These are phyloP conservation scores for Taphrina sp. DNA, from an alignment of 1,139 yeast species.

Conservation along the genomic window DNA sequence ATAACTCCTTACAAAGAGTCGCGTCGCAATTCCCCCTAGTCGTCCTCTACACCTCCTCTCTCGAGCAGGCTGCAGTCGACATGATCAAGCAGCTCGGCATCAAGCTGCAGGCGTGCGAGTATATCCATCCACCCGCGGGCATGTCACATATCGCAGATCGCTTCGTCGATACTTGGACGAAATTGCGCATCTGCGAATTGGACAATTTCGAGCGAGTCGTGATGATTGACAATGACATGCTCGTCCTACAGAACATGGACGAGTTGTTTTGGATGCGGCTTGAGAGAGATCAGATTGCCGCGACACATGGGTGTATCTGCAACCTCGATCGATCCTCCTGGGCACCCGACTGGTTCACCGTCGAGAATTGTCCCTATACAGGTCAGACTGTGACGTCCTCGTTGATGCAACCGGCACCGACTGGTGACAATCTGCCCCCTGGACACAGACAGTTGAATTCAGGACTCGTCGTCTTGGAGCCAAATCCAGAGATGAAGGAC, in stretches of 20 bases:
- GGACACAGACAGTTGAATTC: slow-evolving; percentile 16
- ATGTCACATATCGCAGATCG: slow-evolving; percentile 41
- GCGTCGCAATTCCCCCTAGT: slow-evolving; percentile 52
- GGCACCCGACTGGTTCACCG: slow-evolving; percentile 18
- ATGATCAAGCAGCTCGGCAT: slow-evolving; percentile 1
- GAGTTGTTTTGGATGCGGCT: slow-evolving; percentile 53
- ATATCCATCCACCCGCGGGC: slow-evolving; percentile 4
- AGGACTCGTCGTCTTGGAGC: slow-evolving; percentile 18
- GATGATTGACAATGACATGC: slow-evolving; percentile 60
- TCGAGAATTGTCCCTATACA: slow-evolving; percentile 15
- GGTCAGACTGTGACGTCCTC: background rate
- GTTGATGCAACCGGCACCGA: slow-evolving; percentile 11
- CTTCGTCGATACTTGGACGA: slow-evolving; percentile 60
- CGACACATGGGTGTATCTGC: slow-evolving; percentile 59
- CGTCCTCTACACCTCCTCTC: slow-evolving; percentile 46
- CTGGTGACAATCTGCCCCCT: background rate
- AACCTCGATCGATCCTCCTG: slow-evolving; percentile 46
- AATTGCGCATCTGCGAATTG: slow-evolving; percentile 54
- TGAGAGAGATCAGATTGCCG: slow-evolving; percentile 50
- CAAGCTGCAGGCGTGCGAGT: background rate
- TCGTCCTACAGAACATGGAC: slow-evolving; percentile 56
- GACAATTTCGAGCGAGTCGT: slow-evolving; percentile 54
- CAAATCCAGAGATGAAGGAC: background rate
- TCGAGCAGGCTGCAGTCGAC: slow-evolving; percentile 2
- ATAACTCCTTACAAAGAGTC: slow-evolving; percentile 48